These are phyloP conservation scores for Paramyrothecium sp. DNA, from an alignment of 2,329 filamentous ascomycete species.

Conservation along the genomic window DNA sequence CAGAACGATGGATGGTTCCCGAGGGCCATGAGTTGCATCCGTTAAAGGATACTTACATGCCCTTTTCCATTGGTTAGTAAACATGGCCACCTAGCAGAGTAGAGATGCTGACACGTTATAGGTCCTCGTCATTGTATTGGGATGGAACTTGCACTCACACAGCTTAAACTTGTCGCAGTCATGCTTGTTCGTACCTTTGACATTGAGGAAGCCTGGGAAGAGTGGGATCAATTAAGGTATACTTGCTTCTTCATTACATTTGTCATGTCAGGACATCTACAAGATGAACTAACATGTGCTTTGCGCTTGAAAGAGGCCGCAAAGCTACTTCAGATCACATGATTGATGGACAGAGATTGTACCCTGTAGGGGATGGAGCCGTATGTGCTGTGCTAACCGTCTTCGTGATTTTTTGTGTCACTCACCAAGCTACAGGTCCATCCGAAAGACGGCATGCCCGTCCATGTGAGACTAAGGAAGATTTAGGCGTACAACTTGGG, in stretches of 20 bases:
- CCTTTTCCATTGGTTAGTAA: background rate
- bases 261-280: background rate
- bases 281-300: background rate
- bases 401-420: too few species aligned
- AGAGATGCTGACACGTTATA: conserved; percentile 48
- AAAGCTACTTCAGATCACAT: conserved; percentile 23
- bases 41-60: background rate
- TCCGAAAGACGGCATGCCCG: conserved; percentile 37
- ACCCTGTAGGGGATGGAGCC: conserved; percentile 37
- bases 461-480: conserved; percentile 20
- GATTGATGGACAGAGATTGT: conserved; percentile 16
- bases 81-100: conserved; percentile 9
- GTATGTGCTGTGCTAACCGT: too few species aligned
- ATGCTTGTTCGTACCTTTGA: conserved; percentile 15
- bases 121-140: conserved; percentile 57
- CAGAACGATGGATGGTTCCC: conserved; percentile 27
- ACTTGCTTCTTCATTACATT: too few species aligned
- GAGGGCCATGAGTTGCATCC: background rate
- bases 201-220: conserved; percentile 14
- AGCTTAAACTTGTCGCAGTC: conserved; percentile 11
- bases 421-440: too few species aligned
- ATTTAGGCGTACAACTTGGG: too few species aligned
- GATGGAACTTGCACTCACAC: conserved; percentile 49
- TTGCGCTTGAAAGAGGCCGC: background rate
- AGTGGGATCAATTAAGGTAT: conserved; percentile 14